Evolutionary conservation across 2,329 filamentous ascomycete species (phyloP).

Genomic region (Pestalotiopsis sp.): DNA sequence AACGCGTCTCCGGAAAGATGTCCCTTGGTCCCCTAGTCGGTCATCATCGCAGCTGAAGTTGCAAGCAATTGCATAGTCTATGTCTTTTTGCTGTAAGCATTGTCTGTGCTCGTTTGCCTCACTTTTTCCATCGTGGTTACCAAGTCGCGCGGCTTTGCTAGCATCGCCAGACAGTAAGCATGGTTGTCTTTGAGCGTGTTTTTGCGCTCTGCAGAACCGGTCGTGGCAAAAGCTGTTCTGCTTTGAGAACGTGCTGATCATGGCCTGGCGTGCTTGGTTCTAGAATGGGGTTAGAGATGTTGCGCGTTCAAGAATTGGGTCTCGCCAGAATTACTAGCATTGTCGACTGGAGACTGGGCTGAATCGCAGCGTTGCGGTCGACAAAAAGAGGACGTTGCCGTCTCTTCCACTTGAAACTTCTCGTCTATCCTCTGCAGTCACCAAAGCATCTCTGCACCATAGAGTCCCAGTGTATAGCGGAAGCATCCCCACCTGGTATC

Average conservation of each 20-base stretch:
- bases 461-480: neutral
- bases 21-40: neutral
- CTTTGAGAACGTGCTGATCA: neutral
- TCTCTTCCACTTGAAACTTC: neutral
- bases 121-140: neutral
- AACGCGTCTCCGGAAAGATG: neutral
- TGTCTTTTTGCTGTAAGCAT: neutral
- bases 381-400: constrained; percentile 4
- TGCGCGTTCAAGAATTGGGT: neutral
- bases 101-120: neutral
- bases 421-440: neutral
- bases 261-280: neutral
- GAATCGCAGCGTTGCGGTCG: neutral
- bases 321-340: neutral
- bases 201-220: neutral
- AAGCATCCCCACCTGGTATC: neutral
- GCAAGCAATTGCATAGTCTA: neutral
- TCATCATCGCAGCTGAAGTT: neutral
- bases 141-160: neutral
- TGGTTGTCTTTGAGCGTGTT: neutral
- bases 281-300: neutral
- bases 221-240: neutral
- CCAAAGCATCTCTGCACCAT: neutral
- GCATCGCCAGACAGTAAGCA: neutral
- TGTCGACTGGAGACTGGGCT: neutral